A percentile compares a stretch with the other conserved stretches of the same genome.
Conservation (phyloP, 495 filamentous ascomycete genomes). For the Astrothelium macrocarpum region DNA sequence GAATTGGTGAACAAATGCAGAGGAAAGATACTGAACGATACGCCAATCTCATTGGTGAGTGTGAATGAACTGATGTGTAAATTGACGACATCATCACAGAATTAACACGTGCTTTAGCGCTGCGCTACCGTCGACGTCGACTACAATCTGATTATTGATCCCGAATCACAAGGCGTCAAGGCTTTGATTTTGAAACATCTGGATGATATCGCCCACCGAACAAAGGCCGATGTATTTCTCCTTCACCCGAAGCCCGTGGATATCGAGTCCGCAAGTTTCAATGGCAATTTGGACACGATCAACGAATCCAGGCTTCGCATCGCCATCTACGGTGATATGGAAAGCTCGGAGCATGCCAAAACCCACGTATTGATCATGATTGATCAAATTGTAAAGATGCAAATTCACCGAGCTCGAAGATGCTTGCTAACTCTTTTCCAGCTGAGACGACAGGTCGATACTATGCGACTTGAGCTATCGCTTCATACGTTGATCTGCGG, state of each 20-base stretch:
- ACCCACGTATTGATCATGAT: slow-evolving; percentile 93
- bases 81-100: not conserved
- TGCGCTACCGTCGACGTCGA: slow-evolving; percentile 90
- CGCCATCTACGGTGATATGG: slow-evolving; percentile 88
- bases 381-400: slow-evolving; percentile 68
- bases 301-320: slow-evolving; percentile 78
- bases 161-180: slow-evolving; percentile 52
- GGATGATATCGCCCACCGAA: slow-evolving; percentile 70
- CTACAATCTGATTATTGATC: slow-evolving; percentile 72
- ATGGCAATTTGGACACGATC: slow-evolving; percentile 56
- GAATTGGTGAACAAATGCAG: slow-evolving; percentile 78
- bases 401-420: slow-evolving; percentile 4
- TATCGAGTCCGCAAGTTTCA: slow-evolving; percentile 44
- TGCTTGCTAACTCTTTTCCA: slow-evolving; percentile 34
- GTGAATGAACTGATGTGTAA: not conserved
- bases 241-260: slow-evolving; percentile 64
- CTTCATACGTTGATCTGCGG: slow-evolving; percentile 86
- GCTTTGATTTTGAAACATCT: slow-evolving; percentile 71
- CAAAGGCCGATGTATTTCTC: slow-evolving; percentile 92
- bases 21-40: slow-evolving; percentile 74
- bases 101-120: slow-evolving; percentile 46
- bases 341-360: slow-evolving; percentile 94
- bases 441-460: slow-evolving; percentile 79
- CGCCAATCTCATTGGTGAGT: slow-evolving; percentile 77
- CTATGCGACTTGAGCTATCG: slow-evolving; percentile 71